phyloP scores from a whole-genome alignment of 169 alveolate species.

The Plasmodium adleri region DNA sequence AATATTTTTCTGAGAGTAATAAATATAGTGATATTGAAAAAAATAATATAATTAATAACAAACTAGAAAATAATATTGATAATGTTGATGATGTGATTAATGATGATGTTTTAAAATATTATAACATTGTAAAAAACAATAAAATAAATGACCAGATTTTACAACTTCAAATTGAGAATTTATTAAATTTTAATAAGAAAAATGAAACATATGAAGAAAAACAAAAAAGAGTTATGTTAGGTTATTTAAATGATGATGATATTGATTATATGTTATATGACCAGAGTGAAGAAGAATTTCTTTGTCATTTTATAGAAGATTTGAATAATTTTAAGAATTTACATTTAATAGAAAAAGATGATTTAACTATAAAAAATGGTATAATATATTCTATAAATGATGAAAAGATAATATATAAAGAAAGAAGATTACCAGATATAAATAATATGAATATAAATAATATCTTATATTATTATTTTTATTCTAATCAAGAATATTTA shows the following conservation, averaged over 20 bases:
- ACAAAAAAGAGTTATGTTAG: conserved; percentile 19
- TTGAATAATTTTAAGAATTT: conserved; percentile 25
- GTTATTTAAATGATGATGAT: conserved; percentile 36
- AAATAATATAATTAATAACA: not conserved
- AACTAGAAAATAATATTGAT: not conserved
- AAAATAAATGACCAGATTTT: conserved; percentile 32
- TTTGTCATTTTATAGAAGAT: conserved; percentile 21
- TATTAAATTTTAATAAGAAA: conserved; percentile 30
- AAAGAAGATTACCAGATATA: conserved; percentile 42
- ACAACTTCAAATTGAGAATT: conserved; percentile 44
- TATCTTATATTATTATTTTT: conserved; percentile 55
- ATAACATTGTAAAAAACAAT: conserved; percentile 28
- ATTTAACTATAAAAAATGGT: not conserved
- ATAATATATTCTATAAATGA: conserved; percentile 15
- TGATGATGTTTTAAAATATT: conserved; percentile 72
- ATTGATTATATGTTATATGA: conserved; percentile 21
- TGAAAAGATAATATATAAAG: conserved; percentile 15
- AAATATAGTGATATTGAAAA: not conserved
- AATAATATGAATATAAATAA: conserved; percentile 42
- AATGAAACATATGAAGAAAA: conserved; percentile 56
- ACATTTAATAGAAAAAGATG: not conserved
- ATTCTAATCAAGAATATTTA: conserved; percentile 26
- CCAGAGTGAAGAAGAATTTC: not conserved
- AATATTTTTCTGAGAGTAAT: not conserved
- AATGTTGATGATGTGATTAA: not conserved